Evolutionary conservation across 2,329 filamentous ascomycete species (phyloP).

Genomic region (Trichophyton schoenleinii): DNA sequence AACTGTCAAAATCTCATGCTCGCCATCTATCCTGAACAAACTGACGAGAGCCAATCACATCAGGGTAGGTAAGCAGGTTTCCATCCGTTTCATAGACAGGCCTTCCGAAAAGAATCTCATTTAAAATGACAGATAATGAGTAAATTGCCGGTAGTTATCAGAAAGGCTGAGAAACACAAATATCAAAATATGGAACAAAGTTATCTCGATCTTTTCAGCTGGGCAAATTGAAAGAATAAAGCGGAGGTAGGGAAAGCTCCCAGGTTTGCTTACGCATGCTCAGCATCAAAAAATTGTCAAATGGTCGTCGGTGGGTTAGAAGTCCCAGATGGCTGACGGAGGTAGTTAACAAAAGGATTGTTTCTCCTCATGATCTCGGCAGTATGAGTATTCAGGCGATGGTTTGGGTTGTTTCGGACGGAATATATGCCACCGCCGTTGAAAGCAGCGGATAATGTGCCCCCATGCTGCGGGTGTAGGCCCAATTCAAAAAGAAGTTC

Average conservation of each 20-base stretch:
- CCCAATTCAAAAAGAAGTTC: neutral
- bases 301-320: slow-evolving; percentile 6
- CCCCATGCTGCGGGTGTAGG: neutral
- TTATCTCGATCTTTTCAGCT: too few relatives aligned
- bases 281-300: slow-evolving; percentile 11
- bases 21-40: too few relatives aligned
- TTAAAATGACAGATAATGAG: too few relatives aligned
- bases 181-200: too few relatives aligned
- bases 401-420: slow-evolving; percentile 8
- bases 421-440: slow-evolving; percentile 8
- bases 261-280: neutral
- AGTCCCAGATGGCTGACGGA: neutral
- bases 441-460: slow-evolving; percentile 2
- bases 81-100: too few relatives aligned
- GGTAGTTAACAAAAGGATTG: slow-evolving; percentile 10
- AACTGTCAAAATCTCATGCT: too few relatives aligned
- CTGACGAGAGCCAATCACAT: too few relatives aligned
- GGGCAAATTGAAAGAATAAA: neutral
- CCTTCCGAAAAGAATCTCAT: too few relatives aligned
- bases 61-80: too few relatives aligned
- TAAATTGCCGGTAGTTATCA: too few relatives aligned
- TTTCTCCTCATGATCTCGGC: slow-evolving; percentile 11
- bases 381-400: slow-evolving; percentile 11
- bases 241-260: neutral
- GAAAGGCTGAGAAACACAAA: too few relatives aligned